Evolutionary conservation across 768 basidiomycete species (phyloP).

Genomic region (Calocybe indica): DNA sequence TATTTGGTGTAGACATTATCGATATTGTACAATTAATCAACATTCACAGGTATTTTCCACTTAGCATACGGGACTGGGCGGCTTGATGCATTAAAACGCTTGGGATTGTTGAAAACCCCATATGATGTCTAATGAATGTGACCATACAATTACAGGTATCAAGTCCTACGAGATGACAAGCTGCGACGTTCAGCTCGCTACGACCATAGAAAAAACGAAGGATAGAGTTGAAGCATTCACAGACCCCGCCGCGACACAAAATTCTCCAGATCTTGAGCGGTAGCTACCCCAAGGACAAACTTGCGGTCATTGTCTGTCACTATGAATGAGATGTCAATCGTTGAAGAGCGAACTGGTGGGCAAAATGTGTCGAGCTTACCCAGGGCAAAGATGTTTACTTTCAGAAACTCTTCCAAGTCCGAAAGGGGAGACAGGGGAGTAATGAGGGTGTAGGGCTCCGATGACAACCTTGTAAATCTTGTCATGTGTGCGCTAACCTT

Average conservation of each 20-base stretch:
- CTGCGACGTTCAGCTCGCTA: too few species aligned
- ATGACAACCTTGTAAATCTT: constrained; percentile 61
- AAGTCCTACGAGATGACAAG: too few species aligned
- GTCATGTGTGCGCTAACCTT: constrained; percentile 67
- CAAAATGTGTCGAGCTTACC: constrained; percentile 33
- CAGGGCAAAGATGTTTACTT: constrained; percentile 67
- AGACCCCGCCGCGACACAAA: constrained; percentile 49
- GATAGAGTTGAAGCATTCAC: background rate
- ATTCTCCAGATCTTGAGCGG: constrained; percentile 66
- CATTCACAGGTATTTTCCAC: too few species aligned
- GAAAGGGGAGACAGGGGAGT: constrained; percentile 75
- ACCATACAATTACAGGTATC: too few species aligned
- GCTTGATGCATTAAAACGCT: too few species aligned
- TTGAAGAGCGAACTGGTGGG: background rate
- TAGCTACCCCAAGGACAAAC: constrained; percentile 80
- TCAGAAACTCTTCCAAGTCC: constrained; percentile 78
- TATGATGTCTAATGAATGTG: too few species aligned
- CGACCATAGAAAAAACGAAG: background rate
- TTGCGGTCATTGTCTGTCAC: constrained; percentile 82
- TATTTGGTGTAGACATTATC: too few species aligned
- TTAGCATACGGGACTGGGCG: too few species aligned
- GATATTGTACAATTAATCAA: too few species aligned
- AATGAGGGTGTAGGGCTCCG: constrained; percentile 70
- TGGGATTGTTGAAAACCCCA: too few species aligned
- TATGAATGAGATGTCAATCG: constrained; percentile 19